Base-by-base conservation (phyloP, 495 filamentous ascomycete genomes). In the Penicillium manginii region DNA sequence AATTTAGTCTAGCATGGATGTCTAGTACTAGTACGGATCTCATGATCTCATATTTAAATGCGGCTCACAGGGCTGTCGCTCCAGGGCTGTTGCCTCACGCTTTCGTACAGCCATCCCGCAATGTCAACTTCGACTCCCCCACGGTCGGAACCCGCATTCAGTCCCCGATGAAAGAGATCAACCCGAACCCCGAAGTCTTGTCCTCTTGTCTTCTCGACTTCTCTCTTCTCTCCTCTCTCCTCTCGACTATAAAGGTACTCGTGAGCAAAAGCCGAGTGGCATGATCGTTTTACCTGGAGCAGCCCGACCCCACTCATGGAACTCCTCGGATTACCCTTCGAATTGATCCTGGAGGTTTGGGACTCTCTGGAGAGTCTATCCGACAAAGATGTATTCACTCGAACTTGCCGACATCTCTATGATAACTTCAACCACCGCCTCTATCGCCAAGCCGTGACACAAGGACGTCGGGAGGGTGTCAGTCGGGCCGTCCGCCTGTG, bases 301-400 rank as follows among this genome's bases (percentile, higher is more conserved):
- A 7, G 26, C 26, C 26, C 26, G 26, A 29, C 26, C 26, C 26
- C 26, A 37, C 35, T 37, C 35, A 37, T 61, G 52, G n/a, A 18
- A 31, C 54, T 61, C 14, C 59, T 61, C 11, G 42, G 49, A 17
- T 32, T 61, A 18, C 59, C 59, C 6, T 53, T 31, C 12, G 59
- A 61, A 35, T 19, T 61, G 40, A 42, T 61, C n/a, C 43, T 50
- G 4, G 33, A 43, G 1, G 57, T 61, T 15, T 61, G 59, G 59
- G 54, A 61, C 15, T 1, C 32, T 10, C 18, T 52, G 4, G 29
- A 51, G 11, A 47, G 37, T 4, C 14, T 21, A 12, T 29, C 43
- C 18, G 52, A 61, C 17, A 61, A 52, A 49, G 52, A 53, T 17
- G 59, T 31, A 2, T 33, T 61, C 8, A 50, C 29, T 15, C 48